phyloP scores from a whole-genome alignment of 2,329 filamentous ascomycete genomes.

The Thelonectria discophora region DNA sequence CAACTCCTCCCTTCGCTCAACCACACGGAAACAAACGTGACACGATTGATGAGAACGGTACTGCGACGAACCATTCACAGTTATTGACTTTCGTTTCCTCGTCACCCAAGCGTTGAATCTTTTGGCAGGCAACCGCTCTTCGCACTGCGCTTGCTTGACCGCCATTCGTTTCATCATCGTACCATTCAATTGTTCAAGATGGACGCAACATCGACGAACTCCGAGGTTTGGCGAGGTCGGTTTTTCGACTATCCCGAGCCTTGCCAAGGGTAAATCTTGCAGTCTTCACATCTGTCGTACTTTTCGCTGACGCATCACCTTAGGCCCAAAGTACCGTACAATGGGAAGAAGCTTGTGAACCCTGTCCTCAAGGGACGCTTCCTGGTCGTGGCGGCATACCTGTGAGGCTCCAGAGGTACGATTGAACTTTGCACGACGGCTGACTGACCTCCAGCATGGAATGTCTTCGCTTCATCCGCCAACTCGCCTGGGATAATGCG shows the following conservation, averaged over 20 bases:
- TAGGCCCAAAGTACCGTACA: constrained; percentile 11
- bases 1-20: neutral
- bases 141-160: constrained; percentile 1
- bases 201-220: neutral
- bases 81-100: neutral
- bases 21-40: neutral
- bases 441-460: constrained; percentile 34
- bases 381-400: constrained; percentile 13
- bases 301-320: neutral
- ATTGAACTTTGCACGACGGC: neutral
- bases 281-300: no score
- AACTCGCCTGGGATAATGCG: constrained; percentile 64
- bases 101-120: neutral
- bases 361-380: constrained; percentile 16
- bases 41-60: neutral
- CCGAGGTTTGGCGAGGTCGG: neutral
- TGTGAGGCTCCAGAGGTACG: neutral
- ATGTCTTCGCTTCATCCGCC: constrained; percentile 37
- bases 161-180: neutral
- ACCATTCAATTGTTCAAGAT: neutral
- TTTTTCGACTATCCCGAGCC: constrained; percentile 23
- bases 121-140: neutral
- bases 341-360: constrained; percentile 18
- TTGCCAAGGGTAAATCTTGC: constrained; percentile 7
- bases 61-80: neutral